A percentile compares a stretch with the other conserved stretches of the same genome.
Evolutionary conservation across 106 monocot genomes (phyloP).

Genomic region (Platanthera guangdongensis): DNA sequence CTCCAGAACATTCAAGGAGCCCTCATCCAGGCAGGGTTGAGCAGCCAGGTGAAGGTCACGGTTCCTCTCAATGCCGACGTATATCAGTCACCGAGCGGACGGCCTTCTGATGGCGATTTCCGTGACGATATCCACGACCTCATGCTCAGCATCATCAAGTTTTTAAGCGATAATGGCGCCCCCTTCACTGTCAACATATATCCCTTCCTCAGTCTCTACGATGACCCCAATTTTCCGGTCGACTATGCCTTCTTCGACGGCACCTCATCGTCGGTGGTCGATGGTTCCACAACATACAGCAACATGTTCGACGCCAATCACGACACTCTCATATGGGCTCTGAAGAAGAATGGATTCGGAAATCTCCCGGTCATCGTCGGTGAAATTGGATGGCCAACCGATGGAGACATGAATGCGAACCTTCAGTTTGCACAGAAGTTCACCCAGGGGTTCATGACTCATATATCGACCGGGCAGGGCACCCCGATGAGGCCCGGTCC

Average conservation of each 20-base stretch:
- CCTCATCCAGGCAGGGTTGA: constrained; percentile 27
- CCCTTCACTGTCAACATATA: constrained; percentile 84
- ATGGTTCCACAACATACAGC: constrained; percentile 29
- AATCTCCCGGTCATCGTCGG: constrained; percentile 40
- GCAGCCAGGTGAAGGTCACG: constrained; percentile 38
- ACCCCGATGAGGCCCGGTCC: constrained; percentile 41
- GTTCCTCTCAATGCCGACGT: constrained; percentile 52
- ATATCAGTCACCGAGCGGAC: constrained; percentile 21
- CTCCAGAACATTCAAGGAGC: constrained; percentile 42
- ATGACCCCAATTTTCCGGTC: constrained; percentile 41
- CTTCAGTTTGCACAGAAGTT: constrained; percentile 23
- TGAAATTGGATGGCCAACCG: constrained; percentile 55
- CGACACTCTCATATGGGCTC: constrained; percentile 46
- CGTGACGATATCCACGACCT: constrained; percentile 32
- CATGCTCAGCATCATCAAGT: constrained; percentile 44
- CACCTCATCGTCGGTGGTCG: constrained; percentile 24
- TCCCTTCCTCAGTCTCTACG: constrained; percentile 68
- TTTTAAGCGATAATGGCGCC: constrained; percentile 31
- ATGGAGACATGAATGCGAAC: constrained; percentile 36
- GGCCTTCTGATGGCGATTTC: constrained; percentile 45
- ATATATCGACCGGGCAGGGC: constrained; percentile 21
- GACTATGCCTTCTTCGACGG: constrained; percentile 72
- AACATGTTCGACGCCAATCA: constrained; percentile 59
- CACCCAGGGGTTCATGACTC: constrained; percentile 26
- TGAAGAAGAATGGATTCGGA: constrained; percentile 31